Conservation (phyloP, 345 rosid genomes). For the Pistacia vera region DNA sequence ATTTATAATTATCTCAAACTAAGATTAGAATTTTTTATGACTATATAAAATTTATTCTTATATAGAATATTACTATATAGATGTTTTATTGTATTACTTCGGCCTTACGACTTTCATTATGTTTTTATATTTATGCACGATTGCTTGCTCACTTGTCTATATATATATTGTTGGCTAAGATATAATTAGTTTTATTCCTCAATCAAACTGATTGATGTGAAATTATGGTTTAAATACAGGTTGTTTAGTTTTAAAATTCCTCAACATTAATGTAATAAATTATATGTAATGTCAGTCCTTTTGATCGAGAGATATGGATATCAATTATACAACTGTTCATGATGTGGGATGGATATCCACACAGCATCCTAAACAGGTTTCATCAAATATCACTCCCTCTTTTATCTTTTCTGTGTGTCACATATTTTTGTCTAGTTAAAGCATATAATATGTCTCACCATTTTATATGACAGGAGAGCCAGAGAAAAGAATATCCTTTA, state of each 20-base stretch:
- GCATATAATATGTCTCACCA: background rate
- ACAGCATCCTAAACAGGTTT: conserved; percentile 8
- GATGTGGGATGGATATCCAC: conserved; percentile 1
- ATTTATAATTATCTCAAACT: no score
- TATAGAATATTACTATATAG: no score
- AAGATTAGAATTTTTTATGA: no score
- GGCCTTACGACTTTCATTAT: no score
- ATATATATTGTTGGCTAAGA: background rate
- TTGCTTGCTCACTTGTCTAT: no score
- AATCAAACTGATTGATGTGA: conserved; percentile 12
- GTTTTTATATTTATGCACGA: no score
- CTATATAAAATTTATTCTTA: no score
- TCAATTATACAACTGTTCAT: background rate
- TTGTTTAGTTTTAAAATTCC: background rate
- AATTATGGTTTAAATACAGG: background rate
- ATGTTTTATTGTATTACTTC: no score
- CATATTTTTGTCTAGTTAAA: conserved; percentile 7
- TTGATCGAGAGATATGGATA: background rate
- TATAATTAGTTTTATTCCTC: conserved; percentile 12
- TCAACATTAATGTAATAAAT: background rate
- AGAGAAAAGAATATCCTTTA: conserved; percentile 10
- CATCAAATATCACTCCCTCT: conserved; percentile 1
- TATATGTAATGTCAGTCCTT: background rate
- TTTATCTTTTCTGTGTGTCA: conserved; percentile 12
- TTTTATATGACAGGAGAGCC: background rate